Evolutionary conservation across 75 land plant species (phyloP).

Genomic region (Sequoia sempervirens): DNA sequence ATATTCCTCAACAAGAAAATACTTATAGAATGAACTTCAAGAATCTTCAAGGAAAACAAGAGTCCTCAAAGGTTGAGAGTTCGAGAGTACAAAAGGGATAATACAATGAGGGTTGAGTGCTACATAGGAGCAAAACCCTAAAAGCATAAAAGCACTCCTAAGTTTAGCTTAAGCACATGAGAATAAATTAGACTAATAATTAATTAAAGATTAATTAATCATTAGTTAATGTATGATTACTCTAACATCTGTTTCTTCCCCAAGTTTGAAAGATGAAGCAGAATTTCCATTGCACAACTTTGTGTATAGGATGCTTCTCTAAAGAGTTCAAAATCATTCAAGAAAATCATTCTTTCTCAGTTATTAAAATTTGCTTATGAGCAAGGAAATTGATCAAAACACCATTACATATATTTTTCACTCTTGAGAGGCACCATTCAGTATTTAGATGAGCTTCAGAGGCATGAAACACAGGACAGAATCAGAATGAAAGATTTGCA

Average conservation of each 20-base stretch:
- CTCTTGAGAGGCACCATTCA: background rate
- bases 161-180: too few species aligned
- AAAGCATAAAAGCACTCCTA: too few species aligned
- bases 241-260: background rate
- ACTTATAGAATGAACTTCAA: too few species aligned
- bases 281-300: background rate
- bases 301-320: background rate
- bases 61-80: too few species aligned
- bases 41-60: too few species aligned
- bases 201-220: too few species aligned
- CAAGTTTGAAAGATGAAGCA: background rate
- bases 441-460: background rate
- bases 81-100: too few species aligned
- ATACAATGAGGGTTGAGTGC: too few species aligned
- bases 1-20: too few species aligned
- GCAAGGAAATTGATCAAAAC: background rate
- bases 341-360: background rate
- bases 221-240: too few species aligned
- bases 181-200: too few species aligned
- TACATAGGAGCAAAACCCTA: too few species aligned
- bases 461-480: background rate
- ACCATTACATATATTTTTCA: background rate
- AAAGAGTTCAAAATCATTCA: background rate
- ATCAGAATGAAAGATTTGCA: constrained; percentile 63
- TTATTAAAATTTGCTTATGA: background rate